phyloP scores from a whole-genome alignment of 177 flowering plant species.

The Vitis hybrid region DNA sequence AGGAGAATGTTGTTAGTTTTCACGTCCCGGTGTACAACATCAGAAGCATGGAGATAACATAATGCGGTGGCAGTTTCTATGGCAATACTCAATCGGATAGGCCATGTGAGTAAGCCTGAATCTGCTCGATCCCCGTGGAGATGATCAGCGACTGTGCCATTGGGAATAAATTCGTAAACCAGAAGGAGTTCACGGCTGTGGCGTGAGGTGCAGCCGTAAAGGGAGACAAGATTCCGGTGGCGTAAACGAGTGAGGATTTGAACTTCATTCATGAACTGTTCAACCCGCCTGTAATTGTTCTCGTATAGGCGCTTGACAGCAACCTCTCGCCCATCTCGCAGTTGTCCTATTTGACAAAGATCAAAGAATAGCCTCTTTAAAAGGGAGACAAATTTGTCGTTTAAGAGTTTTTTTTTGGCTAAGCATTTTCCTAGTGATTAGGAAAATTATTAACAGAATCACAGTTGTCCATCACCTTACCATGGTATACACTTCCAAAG shows the following conservation, averaged over 20 bases:
- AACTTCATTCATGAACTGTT: constrained; percentile 78
- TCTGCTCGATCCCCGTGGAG: constrained; percentile 51
- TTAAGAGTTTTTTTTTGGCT: too few relatives aligned
- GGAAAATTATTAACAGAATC: too few relatives aligned
- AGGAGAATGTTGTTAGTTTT: constrained; percentile 83
- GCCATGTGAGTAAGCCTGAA: constrained; percentile 46
- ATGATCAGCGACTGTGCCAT: constrained; percentile 83
- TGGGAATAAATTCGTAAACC: constrained; percentile 72
- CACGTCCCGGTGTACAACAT: constrained; percentile 78
- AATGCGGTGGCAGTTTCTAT: constrained; percentile 73
- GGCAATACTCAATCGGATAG: constrained; percentile 65
- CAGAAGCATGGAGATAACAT: constrained; percentile 72
- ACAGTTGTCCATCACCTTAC: constrained; percentile 26
- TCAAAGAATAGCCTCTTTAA: background rate
- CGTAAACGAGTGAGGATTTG: constrained; percentile 54
- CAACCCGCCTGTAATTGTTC: constrained; percentile 58
- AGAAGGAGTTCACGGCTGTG: constrained; percentile 72
- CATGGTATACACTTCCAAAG: constrained; percentile 69
- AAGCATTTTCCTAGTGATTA: too few relatives aligned
- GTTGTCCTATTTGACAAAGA: constrained; percentile 40
- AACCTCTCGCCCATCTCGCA: constrained; percentile 71
- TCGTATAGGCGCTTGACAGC: constrained; percentile 81
- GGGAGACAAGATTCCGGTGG: constrained; percentile 69
- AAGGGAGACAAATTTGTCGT: background rate
- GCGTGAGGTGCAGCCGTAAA: constrained; percentile 79